Percentiles rank a stretch among this genome's conserved stretches.
Conservation (phyloP, 805 yeast species). For the Metschnikowia lochheadii region DNA sequence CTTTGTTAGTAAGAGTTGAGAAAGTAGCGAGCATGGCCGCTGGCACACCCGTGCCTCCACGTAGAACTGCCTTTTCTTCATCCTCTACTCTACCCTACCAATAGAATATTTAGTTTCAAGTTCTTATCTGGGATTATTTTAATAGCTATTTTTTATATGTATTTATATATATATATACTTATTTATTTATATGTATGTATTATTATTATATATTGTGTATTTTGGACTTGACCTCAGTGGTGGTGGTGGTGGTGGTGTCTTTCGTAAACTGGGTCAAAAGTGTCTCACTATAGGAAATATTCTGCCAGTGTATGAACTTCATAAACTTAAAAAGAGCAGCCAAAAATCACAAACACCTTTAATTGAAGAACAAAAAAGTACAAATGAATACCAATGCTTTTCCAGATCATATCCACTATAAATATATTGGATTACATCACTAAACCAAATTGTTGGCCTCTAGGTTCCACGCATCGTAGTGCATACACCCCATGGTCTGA, state of each 20-base stretch:
- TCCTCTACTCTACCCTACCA: too few relatives aligned
- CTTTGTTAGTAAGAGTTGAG: neutral
- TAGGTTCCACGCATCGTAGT: neutral
- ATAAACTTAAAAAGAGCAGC: neutral
- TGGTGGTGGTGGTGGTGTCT: neutral
- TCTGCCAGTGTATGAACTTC: too few relatives aligned
- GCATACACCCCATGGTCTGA: neutral
- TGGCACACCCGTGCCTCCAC: conserved; percentile 1
- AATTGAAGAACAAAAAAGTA: neutral
- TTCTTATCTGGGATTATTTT: too few relatives aligned
- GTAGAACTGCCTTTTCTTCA: neutral
- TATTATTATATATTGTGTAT: too few relatives aligned
- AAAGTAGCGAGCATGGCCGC: conserved; percentile 1
- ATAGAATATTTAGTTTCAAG: too few relatives aligned
- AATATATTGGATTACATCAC: neutral
- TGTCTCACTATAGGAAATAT: neutral
- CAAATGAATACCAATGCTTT: neutral
- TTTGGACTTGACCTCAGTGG: neutral
- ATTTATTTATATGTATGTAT: too few relatives aligned
- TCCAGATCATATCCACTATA: neutral
- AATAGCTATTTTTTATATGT: too few relatives aligned
- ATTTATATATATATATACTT: too few relatives aligned
- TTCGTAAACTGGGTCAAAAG: neutral
- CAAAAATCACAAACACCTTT: neutral
- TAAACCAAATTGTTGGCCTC: neutral